Base-by-base conservation (phyloP, 768 basidiomycete genomes). In the Boletus reticulatus region DNA sequence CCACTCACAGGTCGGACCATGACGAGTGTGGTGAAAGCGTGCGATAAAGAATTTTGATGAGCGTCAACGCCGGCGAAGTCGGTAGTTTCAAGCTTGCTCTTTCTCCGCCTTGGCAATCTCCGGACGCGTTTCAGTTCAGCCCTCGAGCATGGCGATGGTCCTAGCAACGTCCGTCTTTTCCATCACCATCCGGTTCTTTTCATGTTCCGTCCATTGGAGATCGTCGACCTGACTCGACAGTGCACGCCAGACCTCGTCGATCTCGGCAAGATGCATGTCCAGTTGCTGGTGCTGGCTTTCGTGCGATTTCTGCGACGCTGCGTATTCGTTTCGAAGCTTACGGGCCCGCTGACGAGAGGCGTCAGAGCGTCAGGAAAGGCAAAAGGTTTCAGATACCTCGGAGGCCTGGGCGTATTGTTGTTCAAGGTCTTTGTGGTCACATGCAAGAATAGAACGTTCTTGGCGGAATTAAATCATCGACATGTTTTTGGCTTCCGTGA, bases 391-490 rank as follows among this genome's bases (percentile, higher is more conserved):
- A 29, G 29, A 29, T 58, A 88, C 92, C 76, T 91, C 85, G 7
- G 87, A 80, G 10, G 82, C 76, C 43, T 89, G 83, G 4, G 81
- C 70, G 61, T 85, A 87, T 19, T 80, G 83, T 20, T 78, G 78
- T 65, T 93, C 88, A 31, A 94, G 78, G 44, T 82, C 78, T 67
- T 88, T 88, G 64, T 92, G 84, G 61, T 93, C 89, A 16, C 74
- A 70, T 9, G 78, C 78, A 24, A 94, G 81, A 46, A 86, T 67
- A 29, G 86, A 80, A 4, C 90, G 87, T 64, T 94, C 92, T 57
- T 87, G 81, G 20, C 92, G 82, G 31, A 94, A 75, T 31, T 87
- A 83, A 47, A 93, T 88, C 4, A 82, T 81, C 55, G 83, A 81
- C 0, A 76, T 71, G 55, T 92, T 94, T 69, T 82, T 86, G 43